Base-by-base conservation (phyloP, 2,329 filamentous ascomycete species). In the Penicillium paneum region DNA sequence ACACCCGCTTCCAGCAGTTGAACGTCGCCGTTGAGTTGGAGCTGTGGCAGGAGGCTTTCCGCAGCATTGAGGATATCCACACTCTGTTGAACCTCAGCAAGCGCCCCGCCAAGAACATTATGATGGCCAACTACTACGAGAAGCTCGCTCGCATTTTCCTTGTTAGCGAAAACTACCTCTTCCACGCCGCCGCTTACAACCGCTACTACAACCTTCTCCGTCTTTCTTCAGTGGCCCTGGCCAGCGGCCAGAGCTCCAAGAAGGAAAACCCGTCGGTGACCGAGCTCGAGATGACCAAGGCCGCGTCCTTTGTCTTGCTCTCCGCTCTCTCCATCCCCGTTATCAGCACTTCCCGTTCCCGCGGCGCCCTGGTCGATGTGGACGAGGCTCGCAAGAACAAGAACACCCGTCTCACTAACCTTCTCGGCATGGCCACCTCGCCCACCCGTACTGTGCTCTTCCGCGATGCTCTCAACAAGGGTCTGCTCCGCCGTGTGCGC, bases 61-160 rank as follows among this genome's bases (percentile, higher is more conserved):
- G 94, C 75, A 97, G 91, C 71, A 93, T 99, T 46, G 94, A 99
- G 79, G 94, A 99, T 73, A 97, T 97, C 65, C 94, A 99, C 79
- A 97, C 92, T 48, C 85, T 99, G 52, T 86, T 99, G 64, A 97
- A 88, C 79, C 83, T 97, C 66, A 97, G 93, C 87, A 97, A 97
- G 84, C 90, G 94, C 52, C 92, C 92, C 36, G 88, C 94, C 51
- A 97, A 97, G 87, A 97, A 97, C 74, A 83, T 97, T 72, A 97
- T 99, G 94, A 99, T 99, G 94, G 94, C 94, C 78, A 99, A 97
- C 81, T 99, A 99, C 83, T 99, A 97, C 77, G 94, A 99, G 83
- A 97, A 97, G 80, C 86, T 99, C 55, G 97, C 94, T 38, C 87
- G 92, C 62, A 99, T 99, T 74, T 99, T 99, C 83, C 85, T 99